A percentile compares a stretch with the other conserved stretches of the same genome.
Evolutionary conservation across 1,284 basidiomycete genomes (phyloP).

Genomic region (Cryptococcus sp.): DNA sequence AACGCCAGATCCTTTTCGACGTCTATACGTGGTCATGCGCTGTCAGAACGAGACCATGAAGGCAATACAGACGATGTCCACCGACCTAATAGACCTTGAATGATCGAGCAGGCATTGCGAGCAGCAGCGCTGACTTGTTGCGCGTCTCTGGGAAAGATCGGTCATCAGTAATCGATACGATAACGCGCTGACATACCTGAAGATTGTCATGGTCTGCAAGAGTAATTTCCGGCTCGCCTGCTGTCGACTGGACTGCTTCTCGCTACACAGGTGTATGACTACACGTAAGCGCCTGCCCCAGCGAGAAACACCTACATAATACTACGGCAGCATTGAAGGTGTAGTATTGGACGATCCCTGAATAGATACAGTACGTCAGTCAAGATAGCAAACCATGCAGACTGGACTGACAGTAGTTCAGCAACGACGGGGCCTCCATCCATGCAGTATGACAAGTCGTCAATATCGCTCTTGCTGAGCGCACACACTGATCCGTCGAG

Average conservation of each 20-base stretch:
- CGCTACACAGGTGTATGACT: conserved; percentile 12
- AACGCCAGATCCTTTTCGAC: no score
- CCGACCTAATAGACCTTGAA: conserved; percentile 4
- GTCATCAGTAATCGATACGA: background rate
- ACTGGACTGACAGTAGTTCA: conserved; percentile 7
- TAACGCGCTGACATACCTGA: conserved; percentile 1
- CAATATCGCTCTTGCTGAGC: conserved; percentile 3
- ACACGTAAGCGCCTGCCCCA: background rate
- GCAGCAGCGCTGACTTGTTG: conserved; percentile 6
- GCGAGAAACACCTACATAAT: conserved; percentile 1
- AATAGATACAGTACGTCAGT: background rate
- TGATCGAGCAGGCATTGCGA: conserved; percentile 4
- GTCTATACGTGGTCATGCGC: no score
- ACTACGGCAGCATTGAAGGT: conserved; percentile 8
- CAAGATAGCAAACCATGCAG: no score
- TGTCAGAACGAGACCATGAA: no score
- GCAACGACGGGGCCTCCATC: conserved; percentile 1
- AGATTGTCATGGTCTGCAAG: conserved; percentile 1
- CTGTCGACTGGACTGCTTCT: background rate
- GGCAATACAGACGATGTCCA: background rate
- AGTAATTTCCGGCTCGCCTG: background rate
- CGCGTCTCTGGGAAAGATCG: conserved; percentile 2
- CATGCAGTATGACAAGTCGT: background rate
- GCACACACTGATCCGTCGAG: conserved; percentile 8
- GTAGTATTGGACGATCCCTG: conserved; percentile 5